Base-by-base conservation (phyloP, 176 grass and related monocot genomes). In the Poa pratensis region DNA sequence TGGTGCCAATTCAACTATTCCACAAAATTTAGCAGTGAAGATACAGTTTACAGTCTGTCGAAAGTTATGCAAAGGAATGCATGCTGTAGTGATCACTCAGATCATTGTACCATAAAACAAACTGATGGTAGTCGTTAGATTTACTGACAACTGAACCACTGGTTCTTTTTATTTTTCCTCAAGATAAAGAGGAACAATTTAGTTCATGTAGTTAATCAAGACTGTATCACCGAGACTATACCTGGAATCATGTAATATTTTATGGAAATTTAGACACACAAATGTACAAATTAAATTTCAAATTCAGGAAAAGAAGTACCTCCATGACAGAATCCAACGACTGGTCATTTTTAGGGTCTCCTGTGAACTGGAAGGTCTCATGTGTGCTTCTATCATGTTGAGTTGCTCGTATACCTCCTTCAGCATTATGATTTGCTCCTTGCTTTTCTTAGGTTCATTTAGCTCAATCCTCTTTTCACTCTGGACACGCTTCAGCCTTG, bases 381-480 rank as follows among this genome's bases (percentile, higher is more conserved):
- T 93, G 55, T 93, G 86, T 15, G 85, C 82, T 69, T 98, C 93
- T 89, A 98, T 86, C 77, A 79, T 83, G 67, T 77, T 81, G 2
- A 98, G 91, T 45, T 94, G 89, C 78, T 94, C 86, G 34, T 92
- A 95, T 14, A 98, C 92, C 15, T 95, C 93, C 9, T 85, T 87
- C 81, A 94, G 83, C 87, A 90, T 75, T 83, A 95, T 98, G 20
- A 95, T 85, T 60, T 94, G 89, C 32, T 98, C 91, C 73, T 92
- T 93, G 61, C 28, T 78, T 26, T 55, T 57, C 68, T 61, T 72
- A 12, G 73, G 69, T 45, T 84, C 85, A 20, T 45, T 85, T 53
- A 88, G 45, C 80, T 94, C 89, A 61, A 78, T 37, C 66, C 69
- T 87, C 66, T 92, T 95, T 81, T 85, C 89, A 60, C 85, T 89